Base-by-base conservation (phyloP, 116 monocot species). In the Posidonia oceanica region DNA sequence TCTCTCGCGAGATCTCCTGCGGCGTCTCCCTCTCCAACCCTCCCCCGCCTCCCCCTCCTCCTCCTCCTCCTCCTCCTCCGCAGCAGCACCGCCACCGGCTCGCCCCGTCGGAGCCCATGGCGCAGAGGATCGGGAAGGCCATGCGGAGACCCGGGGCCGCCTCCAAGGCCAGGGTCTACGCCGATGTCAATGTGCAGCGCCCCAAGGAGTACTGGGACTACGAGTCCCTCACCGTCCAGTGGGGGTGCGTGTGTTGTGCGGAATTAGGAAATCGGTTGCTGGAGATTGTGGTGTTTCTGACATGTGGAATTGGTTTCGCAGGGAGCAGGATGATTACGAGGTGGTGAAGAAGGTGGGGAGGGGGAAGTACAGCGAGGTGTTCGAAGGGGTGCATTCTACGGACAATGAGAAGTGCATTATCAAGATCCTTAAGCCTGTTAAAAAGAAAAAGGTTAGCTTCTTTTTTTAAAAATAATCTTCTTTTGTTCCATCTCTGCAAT, bases 361-460 rank as follows among this genome's bases (percentile, higher is more conserved):
- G 68, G 91, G 91, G n/a, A 91, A 95, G 80, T 95, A 95, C 76
- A 95, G 95, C 68, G 95, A 95, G 79, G 95, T 88, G 52, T 96
- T 96, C 69, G 88, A 96, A 62, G 91, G 91, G 37, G 81, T 88
- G 16, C 88, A 82, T 68, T 77, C 73, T 38, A 77, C 78, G 6
- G 68, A 81, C 71, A 70, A 73, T 17, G 88, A 96, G 70, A 74
- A 63, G 53, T 96, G 96, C 75, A 71, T 96, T 21, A 91, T 96
- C 74, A 96, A 96, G 84, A 91, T 96, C 53, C 85, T 96, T 12
- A 96, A 91, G 78, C 96, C 96, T 1, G 96, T 96, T n/a, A 96
- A 88, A 76, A 96, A 96, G 86, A 91, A 88, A 64, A 96, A 96
- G 76, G 91, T 86, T 7, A 52, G 48, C 42, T 72, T 62, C 61